phyloP scores from a whole-genome alignment of 768 basidiomycete genomes.

The Dioszegia aurantiaca region DNA sequence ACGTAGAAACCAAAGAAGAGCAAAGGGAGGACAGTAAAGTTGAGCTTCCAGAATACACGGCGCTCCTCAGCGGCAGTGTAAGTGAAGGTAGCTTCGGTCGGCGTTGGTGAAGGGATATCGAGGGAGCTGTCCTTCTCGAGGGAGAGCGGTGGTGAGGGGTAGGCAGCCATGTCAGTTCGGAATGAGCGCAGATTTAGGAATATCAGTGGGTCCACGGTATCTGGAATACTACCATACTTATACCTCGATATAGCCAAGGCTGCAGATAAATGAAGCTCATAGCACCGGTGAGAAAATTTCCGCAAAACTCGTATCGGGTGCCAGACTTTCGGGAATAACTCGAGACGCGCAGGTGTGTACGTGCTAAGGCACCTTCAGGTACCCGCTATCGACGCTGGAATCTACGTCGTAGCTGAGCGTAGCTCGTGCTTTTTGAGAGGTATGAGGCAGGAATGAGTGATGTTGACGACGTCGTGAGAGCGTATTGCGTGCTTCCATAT shows the following conservation, averaged over 20 bases:
- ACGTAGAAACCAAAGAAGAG: constrained; percentile 45
- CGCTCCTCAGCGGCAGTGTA: constrained; percentile 15
- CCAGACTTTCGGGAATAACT: too few relatives aligned
- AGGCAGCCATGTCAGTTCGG: neutral
- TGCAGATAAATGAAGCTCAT: too few relatives aligned
- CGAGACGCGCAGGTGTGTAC: neutral
- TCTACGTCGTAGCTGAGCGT: too few relatives aligned
- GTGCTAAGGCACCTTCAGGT: neutral
- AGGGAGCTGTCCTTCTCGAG: neutral
- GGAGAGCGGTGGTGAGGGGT: constrained; percentile 4
- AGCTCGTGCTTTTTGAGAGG: too few relatives aligned
- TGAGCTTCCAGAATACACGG: constrained; percentile 30
- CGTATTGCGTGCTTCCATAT: neutral
- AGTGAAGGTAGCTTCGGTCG: neutral
- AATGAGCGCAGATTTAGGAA: neutral
- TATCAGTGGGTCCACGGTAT: neutral
- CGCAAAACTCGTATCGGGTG: too few relatives aligned
- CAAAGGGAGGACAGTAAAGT: constrained; percentile 41
- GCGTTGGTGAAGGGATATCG: neutral
- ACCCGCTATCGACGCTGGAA: neutral
- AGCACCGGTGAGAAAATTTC: too few relatives aligned
- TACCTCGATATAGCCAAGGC: too few relatives aligned
- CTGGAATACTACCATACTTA: neutral
- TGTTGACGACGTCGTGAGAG: neutral
- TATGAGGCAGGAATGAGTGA: constrained; percentile 1